Conservation (phyloP, 176 grass and related monocot genomes). For the Guadua angustifolia region DNA sequence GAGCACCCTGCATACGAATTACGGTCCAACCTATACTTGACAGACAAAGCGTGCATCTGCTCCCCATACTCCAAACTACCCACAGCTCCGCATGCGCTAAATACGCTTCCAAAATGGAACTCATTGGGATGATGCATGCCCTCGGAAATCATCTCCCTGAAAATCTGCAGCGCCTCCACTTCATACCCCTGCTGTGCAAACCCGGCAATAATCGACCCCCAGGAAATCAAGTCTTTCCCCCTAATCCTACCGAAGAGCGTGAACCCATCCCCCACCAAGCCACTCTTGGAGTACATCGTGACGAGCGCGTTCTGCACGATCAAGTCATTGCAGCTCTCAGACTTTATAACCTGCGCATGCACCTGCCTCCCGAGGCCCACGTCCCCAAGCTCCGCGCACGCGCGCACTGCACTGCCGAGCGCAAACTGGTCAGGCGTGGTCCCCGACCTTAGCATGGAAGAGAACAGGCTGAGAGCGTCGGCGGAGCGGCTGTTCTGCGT, state of each 20-base stretch:
- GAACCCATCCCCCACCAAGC: constrained; percentile 41
- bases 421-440: constrained; percentile 65
- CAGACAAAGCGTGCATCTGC: constrained; percentile 67
- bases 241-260: constrained; percentile 55
- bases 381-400: constrained; percentile 59
- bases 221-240: constrained; percentile 71
- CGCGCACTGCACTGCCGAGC: constrained; percentile 53
- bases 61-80: constrained; percentile 49
- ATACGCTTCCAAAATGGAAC: constrained; percentile 66
- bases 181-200: constrained; percentile 49
- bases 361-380: constrained; percentile 54
- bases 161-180: constrained; percentile 51
- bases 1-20: constrained; percentile 55
- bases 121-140: constrained; percentile 61
- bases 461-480: constrained; percentile 55
- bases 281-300: constrained; percentile 70
- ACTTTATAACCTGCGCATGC: constrained; percentile 62
- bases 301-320: constrained; percentile 69
- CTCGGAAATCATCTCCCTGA: constrained; percentile 65
- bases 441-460: constrained; percentile 61
- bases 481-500: constrained; percentile 48
- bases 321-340: constrained; percentile 38
- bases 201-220: constrained; percentile 72
- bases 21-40: constrained; percentile 60
- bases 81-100: constrained; percentile 59